Base-by-base conservation (phyloP, 257 asterid species). In the Nicotiana paniculata region DNA sequence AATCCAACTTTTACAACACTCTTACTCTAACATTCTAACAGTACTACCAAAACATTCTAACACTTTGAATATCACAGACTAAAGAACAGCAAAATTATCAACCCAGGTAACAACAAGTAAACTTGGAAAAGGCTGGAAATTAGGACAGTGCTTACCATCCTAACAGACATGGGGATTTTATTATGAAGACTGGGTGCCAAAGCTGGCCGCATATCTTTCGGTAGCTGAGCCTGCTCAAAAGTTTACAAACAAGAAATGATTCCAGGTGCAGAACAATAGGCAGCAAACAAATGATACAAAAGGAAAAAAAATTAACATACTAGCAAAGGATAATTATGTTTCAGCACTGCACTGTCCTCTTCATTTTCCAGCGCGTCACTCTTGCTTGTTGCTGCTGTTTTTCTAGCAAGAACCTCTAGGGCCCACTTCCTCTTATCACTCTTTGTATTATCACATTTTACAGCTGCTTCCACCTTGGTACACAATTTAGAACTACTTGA, bases 381-480 rank as follows among this genome's bases (percentile, higher is more conserved):
- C 87, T 90, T 90, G 81, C 88, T 86, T 21, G 92, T 81, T 72
- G 84, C 86, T 77, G 94, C 91, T 66, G 94, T 83, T 90, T 90
- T 96, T 82, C 97, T 93, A 32, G 99, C 98, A 87, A 96, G 92
- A 84, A 96, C 85, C 86, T 96, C 97, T 83, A 96, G 77, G 81
- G 99, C 99, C 99, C 99, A 96, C 90, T 93, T 90, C 87, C 92
- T 94, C 89, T 81, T 96, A 89, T 96, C 99, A 9, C 86, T 89
- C 88, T 89, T 93, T 43, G 79, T 43, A 55, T 81, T 55, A 18
- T 89, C 97, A 63, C 92, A 85, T 79, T 81, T 87, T 82, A 83
- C 80, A 76, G 75, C 84, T 64, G 24, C 66, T 77, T 89, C 92
- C 92, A 90, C 90, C 75, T 87, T 89, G 53, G 89, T 81, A 86